Evolutionary conservation across 148 eudicot species (phyloP).

Genomic region (Nepenthes mirabilis): DNA sequence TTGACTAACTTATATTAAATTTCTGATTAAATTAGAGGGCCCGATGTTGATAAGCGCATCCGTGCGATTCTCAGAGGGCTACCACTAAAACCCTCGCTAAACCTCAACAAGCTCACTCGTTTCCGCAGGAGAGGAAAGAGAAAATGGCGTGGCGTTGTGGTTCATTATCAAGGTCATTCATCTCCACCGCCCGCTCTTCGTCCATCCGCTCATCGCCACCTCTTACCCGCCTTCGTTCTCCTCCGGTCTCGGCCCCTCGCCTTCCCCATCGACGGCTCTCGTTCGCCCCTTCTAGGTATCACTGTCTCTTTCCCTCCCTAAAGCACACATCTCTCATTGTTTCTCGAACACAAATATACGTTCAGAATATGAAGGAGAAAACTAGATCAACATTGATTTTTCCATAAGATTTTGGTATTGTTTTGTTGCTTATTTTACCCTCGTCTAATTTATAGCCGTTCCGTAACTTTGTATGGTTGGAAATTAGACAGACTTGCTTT

Average conservation of each 20-base stretch:
- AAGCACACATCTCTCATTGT: neutral
- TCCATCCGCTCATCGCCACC: slow-evolving; percentile 24
- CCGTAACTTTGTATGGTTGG: neutral
- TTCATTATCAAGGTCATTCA: slow-evolving; percentile 45
- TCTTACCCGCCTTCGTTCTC: slow-evolving; percentile 22
- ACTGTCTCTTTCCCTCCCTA: neutral
- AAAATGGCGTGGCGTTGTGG: slow-evolving; percentile 61
- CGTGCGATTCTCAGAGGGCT: no score
- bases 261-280: slow-evolving; percentile 40
- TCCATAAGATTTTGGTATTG: no score
- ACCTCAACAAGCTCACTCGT: neutral
- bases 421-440: no score
- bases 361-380: no score
- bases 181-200: slow-evolving; percentile 44
- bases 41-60: no score
- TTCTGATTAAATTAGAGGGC: no score
- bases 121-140: neutral
- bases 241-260: slow-evolving; percentile 35
- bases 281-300: slow-evolving; percentile 42
- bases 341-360: neutral
- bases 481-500: no score
- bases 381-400: no score
- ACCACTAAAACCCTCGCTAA: slow-evolving; percentile 18
- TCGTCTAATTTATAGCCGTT: no score
- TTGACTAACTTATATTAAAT: no score